Base-by-base conservation (phyloP, 2,329 filamentous ascomycete species). In the Rhinocladiella mackenziei region DNA sequence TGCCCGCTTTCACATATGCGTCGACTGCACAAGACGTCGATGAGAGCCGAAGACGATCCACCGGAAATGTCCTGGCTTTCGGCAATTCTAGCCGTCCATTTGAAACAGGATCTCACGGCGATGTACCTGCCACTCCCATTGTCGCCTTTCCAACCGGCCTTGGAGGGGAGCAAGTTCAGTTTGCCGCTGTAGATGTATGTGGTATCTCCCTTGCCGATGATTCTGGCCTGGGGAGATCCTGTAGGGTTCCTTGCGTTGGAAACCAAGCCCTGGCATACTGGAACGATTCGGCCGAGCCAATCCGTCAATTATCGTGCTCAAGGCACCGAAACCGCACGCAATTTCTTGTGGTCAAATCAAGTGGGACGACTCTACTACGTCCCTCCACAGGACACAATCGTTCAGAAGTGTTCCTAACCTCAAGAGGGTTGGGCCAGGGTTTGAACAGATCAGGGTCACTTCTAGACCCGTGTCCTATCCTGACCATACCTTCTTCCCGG, bases 401-500 rank as follows among this genome's bases (percentile, higher is more conserved):
- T 56, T 35, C 45, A 39, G 44, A 9, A 45, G 48, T 30, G 2
- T 23, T 33, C 4, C 13, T 33, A 6, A 37, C 42, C 49, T 60
- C 13, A 38, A 15, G 23, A 26, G n/a, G 30, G 22, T 17, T 5
- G 9, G 5, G 18, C 17, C 25, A 13, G n/a, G 7, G 14, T n/a
- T 9, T 4, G 17, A 10, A 15, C 25, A 31, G 10, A 7, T 5
- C 34, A 4, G 13, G 15, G 7, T 14, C 19, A 10, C 64, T 38
- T 19, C 55, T 81, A 3, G 67, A 75, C 43, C 60, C 69, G 1
- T 71, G 72, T 44, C 66, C 67, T 2, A 54, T 79, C 8, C 54
- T 73, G 13, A 66, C 66, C 25, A 62, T 79, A 26, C 54, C 60
- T 1, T 58, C 60, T 10, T 58, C 62, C 1, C 57, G 68, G 18